Conservation (phyloP, 2,329 filamentous ascomycete species). For the Cladorrhinum sp. region DNA sequence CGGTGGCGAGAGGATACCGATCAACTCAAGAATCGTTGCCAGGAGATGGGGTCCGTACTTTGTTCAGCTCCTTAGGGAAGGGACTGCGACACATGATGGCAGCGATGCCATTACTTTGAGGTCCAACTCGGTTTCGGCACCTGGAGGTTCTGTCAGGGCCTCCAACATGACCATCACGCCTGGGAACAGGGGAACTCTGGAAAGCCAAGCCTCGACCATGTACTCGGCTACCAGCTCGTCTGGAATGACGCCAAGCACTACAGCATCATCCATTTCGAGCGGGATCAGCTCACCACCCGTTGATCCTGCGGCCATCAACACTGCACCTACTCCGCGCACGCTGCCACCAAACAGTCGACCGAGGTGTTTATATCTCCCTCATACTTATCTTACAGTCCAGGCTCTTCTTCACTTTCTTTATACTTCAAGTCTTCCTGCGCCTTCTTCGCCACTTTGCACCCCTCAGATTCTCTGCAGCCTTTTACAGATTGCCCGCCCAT, state of each 20-base stretch:
- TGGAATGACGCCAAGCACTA: conserved; percentile 42
- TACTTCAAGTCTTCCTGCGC: conserved; percentile 79
- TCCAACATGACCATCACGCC: conserved; percentile 85
- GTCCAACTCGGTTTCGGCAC: conserved; percentile 42
- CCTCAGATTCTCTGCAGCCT: conserved; percentile 95
- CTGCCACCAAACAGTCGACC: conserved; percentile 66
- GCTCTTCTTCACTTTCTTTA: conserved; percentile 91
- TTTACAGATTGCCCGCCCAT: conserved; percentile 87
- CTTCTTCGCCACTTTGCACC: conserved; percentile 75
- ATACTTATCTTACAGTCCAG: conserved; percentile 85
- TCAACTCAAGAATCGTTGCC: conserved; percentile 86
- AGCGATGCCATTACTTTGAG: conserved; percentile 74
- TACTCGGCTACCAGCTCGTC: conserved; percentile 33
- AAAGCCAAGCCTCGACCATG: conserved; percentile 46
- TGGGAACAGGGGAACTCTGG: conserved; percentile 51
- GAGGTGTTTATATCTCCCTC: conserved; percentile 85
- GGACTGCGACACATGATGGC: conserved; percentile 67
- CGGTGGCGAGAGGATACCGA: conserved; percentile 84
- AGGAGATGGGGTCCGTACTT: conserved; percentile 95
- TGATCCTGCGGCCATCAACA: conserved; percentile 50
- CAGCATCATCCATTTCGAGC: conserved; percentile 44
- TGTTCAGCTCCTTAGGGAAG: conserved; percentile 83
- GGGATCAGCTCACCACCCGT: conserved; percentile 34
- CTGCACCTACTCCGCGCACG: conserved; percentile 54
- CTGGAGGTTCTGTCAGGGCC: conserved; percentile 63